Percentiles rank a stretch among this genome's conserved stretches.
phyloP scores from a whole-genome alignment of 345 rosid species.

The Xanthoceras sorbifolium region DNA sequence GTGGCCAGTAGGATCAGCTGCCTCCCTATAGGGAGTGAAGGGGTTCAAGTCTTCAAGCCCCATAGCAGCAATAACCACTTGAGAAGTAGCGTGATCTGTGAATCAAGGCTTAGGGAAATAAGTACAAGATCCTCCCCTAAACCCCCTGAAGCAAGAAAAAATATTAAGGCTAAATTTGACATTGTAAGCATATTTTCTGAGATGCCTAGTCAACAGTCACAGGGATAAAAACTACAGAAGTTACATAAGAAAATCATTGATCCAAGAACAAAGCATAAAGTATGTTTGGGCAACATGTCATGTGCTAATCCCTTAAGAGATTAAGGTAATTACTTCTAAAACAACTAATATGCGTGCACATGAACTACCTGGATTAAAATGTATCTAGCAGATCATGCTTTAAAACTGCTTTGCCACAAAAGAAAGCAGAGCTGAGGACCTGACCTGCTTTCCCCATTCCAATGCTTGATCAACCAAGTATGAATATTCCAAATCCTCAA shows the following conservation, averaged over 20 bases:
- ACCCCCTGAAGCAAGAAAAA: slow-evolving; percentile 8
- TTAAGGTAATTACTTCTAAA: slow-evolving; percentile 13
- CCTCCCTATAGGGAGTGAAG: not conserved
- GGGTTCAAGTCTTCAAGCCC: not conserved
- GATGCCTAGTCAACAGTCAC: not conserved
- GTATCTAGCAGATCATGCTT: slow-evolving; percentile 35
- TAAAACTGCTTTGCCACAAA: slow-evolving; percentile 34
- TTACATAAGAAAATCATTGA: not conserved
- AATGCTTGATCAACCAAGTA: slow-evolving; percentile 84
- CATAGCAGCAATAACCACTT: not conserved
- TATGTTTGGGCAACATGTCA: not conserved
- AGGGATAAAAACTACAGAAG: not conserved
- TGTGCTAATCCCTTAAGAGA: not conserved
- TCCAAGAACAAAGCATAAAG: not conserved
- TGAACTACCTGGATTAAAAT: slow-evolving; percentile 25
- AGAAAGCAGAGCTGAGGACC: slow-evolving; percentile 39
- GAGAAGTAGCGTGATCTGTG: slow-evolving; percentile 1
- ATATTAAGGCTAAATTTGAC: not conserved
- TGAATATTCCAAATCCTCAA: slow-evolving; percentile 97
- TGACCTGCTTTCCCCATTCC: slow-evolving; percentile 99
- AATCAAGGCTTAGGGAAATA: slow-evolving; percentile 4
- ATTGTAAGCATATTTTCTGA: not conserved
- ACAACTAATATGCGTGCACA: slow-evolving; percentile 14
- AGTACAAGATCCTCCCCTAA: slow-evolving; percentile 4
- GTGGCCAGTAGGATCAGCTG: slow-evolving; percentile 8